Evolutionary conservation across 495 filamentous ascomycete genomes (phyloP).

Genomic region (Niebla homalea): DNA sequence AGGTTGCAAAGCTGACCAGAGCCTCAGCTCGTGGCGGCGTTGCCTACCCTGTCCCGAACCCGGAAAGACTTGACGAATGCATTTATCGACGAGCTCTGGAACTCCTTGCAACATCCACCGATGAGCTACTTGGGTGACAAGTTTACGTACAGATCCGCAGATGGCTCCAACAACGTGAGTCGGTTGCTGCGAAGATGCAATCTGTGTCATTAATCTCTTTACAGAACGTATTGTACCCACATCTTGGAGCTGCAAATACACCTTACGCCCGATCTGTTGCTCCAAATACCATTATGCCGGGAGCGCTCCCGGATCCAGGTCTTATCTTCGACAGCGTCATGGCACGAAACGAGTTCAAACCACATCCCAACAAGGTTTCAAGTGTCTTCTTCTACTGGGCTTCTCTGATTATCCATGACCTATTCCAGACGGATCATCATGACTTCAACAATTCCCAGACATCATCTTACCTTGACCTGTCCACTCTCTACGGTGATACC

Average conservation of each 20-base stretch:
- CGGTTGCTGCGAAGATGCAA: no score
- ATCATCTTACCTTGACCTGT: slow-evolving; percentile 45
- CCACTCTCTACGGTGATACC: slow-evolving; percentile 44
- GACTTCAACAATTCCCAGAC: slow-evolving; percentile 41
- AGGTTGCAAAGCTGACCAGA: background rate
- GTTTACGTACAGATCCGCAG: slow-evolving; percentile 53
- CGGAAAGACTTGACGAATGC: slow-evolving; percentile 51
- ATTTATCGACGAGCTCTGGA: slow-evolving; percentile 61
- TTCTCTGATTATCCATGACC: slow-evolving; percentile 31
- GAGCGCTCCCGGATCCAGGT: slow-evolving; percentile 39
- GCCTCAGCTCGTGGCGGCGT: slow-evolving; percentile 45
- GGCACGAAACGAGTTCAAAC: slow-evolving; percentile 37
- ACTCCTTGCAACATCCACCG: slow-evolving; percentile 40
- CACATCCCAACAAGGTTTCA: slow-evolving; percentile 44
- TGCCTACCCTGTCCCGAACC: slow-evolving; percentile 49
- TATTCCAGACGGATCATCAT: slow-evolving; percentile 45
- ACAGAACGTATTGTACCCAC: slow-evolving; percentile 38
- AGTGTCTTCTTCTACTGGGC: slow-evolving; percentile 48
- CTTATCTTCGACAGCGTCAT: slow-evolving; percentile 41
- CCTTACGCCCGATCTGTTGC: slow-evolving; percentile 41
- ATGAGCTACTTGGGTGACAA: slow-evolving; percentile 51
- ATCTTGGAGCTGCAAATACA: slow-evolving; percentile 42
- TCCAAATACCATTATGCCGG: slow-evolving; percentile 37
- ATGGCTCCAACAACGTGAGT: slow-evolving; percentile 49
- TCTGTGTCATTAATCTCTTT: background rate